phyloP scores from a whole-genome alignment of 2,329 filamentous ascomycete species.

The Penicillium sclerotigenum region DNA sequence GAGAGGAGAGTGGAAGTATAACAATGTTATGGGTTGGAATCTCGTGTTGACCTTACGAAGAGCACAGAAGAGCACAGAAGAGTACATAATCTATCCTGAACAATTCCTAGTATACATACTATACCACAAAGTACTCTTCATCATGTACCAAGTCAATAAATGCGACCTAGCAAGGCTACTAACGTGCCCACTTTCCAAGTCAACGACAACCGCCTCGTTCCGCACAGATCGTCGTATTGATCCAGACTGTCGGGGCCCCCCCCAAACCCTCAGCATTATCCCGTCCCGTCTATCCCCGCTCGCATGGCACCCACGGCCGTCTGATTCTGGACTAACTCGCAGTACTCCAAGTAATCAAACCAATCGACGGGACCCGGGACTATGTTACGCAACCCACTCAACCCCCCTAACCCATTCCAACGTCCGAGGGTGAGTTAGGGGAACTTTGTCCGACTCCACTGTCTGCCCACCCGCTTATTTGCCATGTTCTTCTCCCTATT shows the following conservation, averaged over 20 bases:
- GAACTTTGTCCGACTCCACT: background rate
- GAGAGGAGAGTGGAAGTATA: background rate
- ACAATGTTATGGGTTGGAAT: background rate
- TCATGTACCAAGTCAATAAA: background rate
- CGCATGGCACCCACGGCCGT: background rate
- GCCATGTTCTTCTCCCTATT: background rate
- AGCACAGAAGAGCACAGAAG: too few species aligned
- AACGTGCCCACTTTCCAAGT: background rate
- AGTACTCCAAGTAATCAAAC: background rate
- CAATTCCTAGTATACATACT: too few species aligned
- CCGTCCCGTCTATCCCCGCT: background rate
- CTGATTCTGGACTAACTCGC: background rate
- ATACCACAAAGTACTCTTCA: background rate
- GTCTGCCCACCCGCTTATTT: background rate
- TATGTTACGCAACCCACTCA: background rate
- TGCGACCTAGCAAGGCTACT: background rate
- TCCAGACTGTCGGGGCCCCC: background rate
- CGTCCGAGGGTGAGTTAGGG: background rate
- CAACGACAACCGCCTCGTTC: background rate
- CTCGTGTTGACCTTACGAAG: too few species aligned
- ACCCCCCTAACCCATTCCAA: background rate
- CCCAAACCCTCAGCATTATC: background rate
- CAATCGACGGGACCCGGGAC: background rate
- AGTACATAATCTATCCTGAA: too few species aligned
- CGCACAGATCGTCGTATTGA: background rate